These are phyloP conservation scores for Scopulariopsis brevicaulis DNA, from an alignment of 2,329 filamentous ascomycete genomes.

Conservation along the genomic window DNA sequence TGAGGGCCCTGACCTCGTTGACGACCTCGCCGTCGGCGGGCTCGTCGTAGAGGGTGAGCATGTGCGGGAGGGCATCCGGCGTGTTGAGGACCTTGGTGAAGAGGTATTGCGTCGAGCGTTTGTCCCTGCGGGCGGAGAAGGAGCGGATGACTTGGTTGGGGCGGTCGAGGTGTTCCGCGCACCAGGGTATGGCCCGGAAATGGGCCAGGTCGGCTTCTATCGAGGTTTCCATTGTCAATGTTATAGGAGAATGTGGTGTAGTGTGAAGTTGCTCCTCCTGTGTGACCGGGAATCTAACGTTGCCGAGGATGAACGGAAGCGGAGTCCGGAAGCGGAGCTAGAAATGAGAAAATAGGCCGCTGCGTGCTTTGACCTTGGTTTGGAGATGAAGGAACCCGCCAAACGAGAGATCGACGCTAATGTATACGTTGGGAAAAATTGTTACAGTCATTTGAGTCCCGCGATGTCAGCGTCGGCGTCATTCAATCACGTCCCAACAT, in stretches of 20 bases:
- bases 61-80: conserved; percentile 16
- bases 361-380: no score
- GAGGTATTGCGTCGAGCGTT: conserved; percentile 13
- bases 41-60: conserved; percentile 21
- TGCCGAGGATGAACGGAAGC: no score
- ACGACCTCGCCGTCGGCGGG: conserved; percentile 14
- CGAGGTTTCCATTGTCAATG: neutral
- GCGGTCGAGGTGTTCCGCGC: conserved; percentile 15
- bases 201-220: conserved; percentile 6
- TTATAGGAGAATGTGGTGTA: neutral
- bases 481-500: no score
- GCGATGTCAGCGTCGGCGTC: no score
- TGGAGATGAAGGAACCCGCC: no score
- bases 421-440: no score
- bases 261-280: no score
- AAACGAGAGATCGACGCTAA: no score
- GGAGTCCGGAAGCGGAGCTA: no score
- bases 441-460: no score
- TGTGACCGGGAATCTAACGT: no score
- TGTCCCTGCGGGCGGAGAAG: conserved; percentile 13
- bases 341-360: no score
- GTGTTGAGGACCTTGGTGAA: conserved; percentile 19
- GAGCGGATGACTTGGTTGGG: conserved; percentile 18
- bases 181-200: conserved; percentile 24
- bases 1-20: conserved; percentile 16